A percentile compares a stretch with the other conserved stretches of the same genome.
Conservation (phyloP, 129 eudicot species). For the Helichrysum umbraculigerum region DNA sequence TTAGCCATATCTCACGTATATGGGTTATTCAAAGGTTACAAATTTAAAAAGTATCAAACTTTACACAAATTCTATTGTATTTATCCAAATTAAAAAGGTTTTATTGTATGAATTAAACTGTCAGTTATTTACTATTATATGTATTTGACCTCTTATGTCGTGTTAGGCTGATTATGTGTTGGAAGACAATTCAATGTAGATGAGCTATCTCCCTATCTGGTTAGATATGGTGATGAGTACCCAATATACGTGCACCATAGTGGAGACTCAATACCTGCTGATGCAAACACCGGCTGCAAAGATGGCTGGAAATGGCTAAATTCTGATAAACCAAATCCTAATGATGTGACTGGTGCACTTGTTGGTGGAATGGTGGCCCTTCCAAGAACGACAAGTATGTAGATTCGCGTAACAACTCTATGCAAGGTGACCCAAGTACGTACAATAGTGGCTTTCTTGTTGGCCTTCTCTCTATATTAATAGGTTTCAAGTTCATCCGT, state of each 20-base stretch:
- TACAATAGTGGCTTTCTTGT: constrained; percentile 68
- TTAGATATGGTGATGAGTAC: constrained; percentile 66
- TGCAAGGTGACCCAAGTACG: constrained; percentile 71
- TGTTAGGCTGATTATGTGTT: constrained; percentile 66
- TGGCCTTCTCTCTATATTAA: constrained; percentile 70
- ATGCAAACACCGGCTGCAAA: constrained; percentile 51
- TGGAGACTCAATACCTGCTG: constrained; percentile 60
- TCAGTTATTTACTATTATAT: too few relatives aligned
- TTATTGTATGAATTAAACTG: background rate
- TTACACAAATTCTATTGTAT: background rate
- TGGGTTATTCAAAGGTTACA: background rate
- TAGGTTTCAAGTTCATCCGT: constrained; percentile 75
- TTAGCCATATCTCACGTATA: constrained; percentile 74
- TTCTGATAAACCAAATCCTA: constrained; percentile 56
- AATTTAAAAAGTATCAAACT: background rate
- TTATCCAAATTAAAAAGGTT: background rate
- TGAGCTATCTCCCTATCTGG: background rate
- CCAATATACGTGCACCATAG: constrained; percentile 72
- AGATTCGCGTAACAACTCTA: constrained; percentile 21
- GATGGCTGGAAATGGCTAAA: constrained; percentile 62
- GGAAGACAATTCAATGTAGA: constrained; percentile 64
- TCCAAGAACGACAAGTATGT: constrained; percentile 49
- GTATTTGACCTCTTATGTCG: background rate
- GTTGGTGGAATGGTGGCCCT: constrained; percentile 89
- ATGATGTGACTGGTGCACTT: constrained; percentile 70